These are phyloP conservation scores for Termitomyces titanicus DNA, from an alignment of 768 basidiomycete species.

Conservation along the genomic window DNA sequence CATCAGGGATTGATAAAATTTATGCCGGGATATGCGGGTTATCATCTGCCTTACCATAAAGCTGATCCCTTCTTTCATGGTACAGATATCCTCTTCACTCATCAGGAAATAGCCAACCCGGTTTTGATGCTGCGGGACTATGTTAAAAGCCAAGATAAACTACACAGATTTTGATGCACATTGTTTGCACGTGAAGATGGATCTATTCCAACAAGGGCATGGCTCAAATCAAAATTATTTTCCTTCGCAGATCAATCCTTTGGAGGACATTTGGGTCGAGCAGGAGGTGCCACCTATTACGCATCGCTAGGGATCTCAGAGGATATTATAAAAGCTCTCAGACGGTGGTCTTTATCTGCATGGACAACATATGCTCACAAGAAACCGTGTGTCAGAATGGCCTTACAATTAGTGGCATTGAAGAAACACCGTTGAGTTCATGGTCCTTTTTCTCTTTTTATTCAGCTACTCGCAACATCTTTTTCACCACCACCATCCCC, in stretches of 20 bases:
- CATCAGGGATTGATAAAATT: slow-evolving; percentile 19
- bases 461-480: slow-evolving; percentile 2
- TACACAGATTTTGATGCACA: slow-evolving; percentile 13
- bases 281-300: slow-evolving; percentile 22
- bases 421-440: too few species aligned
- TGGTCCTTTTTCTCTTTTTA: neutral
- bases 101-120: slow-evolving; percentile 15
- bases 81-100: slow-evolving; percentile 18
- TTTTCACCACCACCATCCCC: slow-evolving; percentile 19
- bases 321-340: slow-evolving; percentile 20
- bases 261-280: slow-evolving; percentile 19
- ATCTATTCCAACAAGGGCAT: slow-evolving; percentile 16
- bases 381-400: slow-evolving; percentile 15
- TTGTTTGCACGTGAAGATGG: slow-evolving; percentile 20
- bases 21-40: too few species aligned
- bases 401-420: slow-evolving; percentile 10
- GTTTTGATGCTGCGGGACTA: slow-evolving; percentile 17
- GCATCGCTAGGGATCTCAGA: slow-evolving; percentile 19
- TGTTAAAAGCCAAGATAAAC: slow-evolving; percentile 5
- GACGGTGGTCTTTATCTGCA: slow-evolving; percentile 21
- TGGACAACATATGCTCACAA: slow-evolving; percentile 22
- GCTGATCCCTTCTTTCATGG: slow-evolving; percentile 24
- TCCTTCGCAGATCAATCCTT: slow-evolving; percentile 10
- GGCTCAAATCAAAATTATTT: slow-evolving; percentile 19
- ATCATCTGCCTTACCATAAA: slow-evolving; percentile 24